A percentile compares a stretch with the other conserved stretches of the same genome.
These are phyloP conservation scores for Bryoerythrophyllum caledonicum DNA, from an alignment of 225 moss, liverwort and hornwort species.

Conservation along the genomic window DNA sequence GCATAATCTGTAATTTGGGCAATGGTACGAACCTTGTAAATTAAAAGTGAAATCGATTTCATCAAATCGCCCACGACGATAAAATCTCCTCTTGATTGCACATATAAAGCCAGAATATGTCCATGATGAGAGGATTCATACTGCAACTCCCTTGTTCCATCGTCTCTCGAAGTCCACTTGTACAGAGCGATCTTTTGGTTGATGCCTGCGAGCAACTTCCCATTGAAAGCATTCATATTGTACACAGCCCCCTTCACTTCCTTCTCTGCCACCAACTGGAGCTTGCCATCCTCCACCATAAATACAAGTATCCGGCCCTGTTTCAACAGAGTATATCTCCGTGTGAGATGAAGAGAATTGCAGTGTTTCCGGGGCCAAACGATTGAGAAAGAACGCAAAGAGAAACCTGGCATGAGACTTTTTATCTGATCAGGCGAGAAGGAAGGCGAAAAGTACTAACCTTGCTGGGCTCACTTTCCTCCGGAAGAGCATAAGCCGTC, in stretches of 20 bases:
- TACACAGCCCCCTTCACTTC: conserved; percentile 88
- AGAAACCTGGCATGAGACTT: not conserved
- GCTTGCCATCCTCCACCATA: conserved; percentile 77
- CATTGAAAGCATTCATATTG: conserved; percentile 83
- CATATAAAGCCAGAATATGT: conserved; percentile 80
- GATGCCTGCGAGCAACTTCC: conserved; percentile 78
- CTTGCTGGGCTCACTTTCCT: conserved; percentile 88
- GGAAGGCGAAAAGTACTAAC: conserved; percentile 32
- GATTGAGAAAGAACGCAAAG: conserved; percentile 1
- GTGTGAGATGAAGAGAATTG: conserved; percentile 2
- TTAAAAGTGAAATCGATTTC: conserved; percentile 86
- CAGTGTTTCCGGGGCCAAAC: conserved; percentile 8
- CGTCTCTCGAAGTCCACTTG: conserved; percentile 80
- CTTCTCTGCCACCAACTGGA: conserved; percentile 73
- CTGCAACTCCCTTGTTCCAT: conserved; percentile 73
- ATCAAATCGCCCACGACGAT: conserved; percentile 88
- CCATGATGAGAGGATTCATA: conserved; percentile 85
- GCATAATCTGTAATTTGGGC: not conserved
- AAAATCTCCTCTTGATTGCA: conserved; percentile 85
- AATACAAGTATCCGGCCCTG: conserved; percentile 87
- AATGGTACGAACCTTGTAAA: conserved; percentile 64
- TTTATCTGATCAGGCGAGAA: not conserved
- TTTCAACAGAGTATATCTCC: not conserved
- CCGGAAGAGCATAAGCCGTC: conserved; percentile 79
- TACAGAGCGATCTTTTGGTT: conserved; percentile 88